Percentiles rank a stretch among this genome's conserved stretches.
phyloP scores from a whole-genome alignment of 345 rosid genomes.

The Abelmoschus esculentus region DNA sequence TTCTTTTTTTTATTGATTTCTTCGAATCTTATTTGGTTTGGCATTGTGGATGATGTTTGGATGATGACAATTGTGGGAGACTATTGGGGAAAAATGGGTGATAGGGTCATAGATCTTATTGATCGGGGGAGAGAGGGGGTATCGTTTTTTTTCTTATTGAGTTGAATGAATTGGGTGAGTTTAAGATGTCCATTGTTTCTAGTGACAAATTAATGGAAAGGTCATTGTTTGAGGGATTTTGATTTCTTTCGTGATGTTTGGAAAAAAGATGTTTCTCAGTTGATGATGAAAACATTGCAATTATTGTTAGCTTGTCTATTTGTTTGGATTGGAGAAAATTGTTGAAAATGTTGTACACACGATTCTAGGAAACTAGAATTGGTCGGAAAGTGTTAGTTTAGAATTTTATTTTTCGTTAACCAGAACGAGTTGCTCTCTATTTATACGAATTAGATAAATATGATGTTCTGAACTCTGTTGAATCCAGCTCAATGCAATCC shows the following conservation, averaged over 20 bases:
- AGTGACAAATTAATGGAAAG: no score
- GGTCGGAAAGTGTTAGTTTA: neutral
- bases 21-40: neutral
- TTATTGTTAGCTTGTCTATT: neutral
- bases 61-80: neutral
- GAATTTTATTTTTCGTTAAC: neutral
- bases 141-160: neutral
- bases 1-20: neutral
- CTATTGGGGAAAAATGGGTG: neutral
- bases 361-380: neutral
- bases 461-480: neutral
- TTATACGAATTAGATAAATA: neutral
- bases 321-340: neutral
- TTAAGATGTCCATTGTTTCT: neutral
- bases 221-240: neutral
- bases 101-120: conserved; percentile 1
- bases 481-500: neutral
- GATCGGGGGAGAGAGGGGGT: neutral
- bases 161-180: neutral
- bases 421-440: neutral
- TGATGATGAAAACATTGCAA: neutral
- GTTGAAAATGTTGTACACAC: neutral
- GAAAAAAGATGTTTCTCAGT: neutral
- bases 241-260: neutral
- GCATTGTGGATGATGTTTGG: conserved; percentile 1